Base-by-base conservation (phyloP, 1,139 yeast genomes). In the Saccharomycopsis hybrid region DNA sequence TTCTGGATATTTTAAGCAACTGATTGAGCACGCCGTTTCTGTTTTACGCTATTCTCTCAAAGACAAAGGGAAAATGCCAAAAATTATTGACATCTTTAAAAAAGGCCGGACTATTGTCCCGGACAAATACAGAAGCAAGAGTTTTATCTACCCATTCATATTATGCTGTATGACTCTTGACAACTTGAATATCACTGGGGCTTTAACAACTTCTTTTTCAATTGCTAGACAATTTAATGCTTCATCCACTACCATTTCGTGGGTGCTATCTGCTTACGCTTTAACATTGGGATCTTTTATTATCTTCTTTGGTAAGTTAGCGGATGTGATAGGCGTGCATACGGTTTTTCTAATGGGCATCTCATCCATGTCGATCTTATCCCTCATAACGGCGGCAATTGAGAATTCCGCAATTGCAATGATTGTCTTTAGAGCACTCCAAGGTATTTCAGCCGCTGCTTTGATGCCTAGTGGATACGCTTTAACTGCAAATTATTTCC, bases 201-300 rank as follows among this genome's bases (percentile, higher is more conserved):
- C 48, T 7, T 11, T 48, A 24, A 29, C 24, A 8, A 11, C 13
- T 11, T 9, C 33, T 4, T 24, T 13, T 27, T 44, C 47, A 9
- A 36, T 44, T 27, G 47, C 32, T 27, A 28, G 39, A 2, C 11
- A 9, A 24, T 46, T 50, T 38, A 46, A 59, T 43, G 56, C 63
- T 3, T 27, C 56, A 9, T 50, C 63, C n/a, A 55, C 65, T 4
- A 55, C 58, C 2, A 66, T 65, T 1, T 56, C 63, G 35, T 70
- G 73, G 73, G 62, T 62, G 1, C 50, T 69, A 7, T 65, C 72
- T 0, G 69, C 68, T 0, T 70, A 69, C 56, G 64, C 72, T 1
- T 51, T 69, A 9, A 67, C 71, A 0, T 56, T 67, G 30, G 70
- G 70, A 3, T 59, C 71, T 0, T 68, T 68, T 53, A 69, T 69